phyloP scores from a whole-genome alignment of 805 yeast genomes.

The Wickerhamiella cacticola region DNA sequence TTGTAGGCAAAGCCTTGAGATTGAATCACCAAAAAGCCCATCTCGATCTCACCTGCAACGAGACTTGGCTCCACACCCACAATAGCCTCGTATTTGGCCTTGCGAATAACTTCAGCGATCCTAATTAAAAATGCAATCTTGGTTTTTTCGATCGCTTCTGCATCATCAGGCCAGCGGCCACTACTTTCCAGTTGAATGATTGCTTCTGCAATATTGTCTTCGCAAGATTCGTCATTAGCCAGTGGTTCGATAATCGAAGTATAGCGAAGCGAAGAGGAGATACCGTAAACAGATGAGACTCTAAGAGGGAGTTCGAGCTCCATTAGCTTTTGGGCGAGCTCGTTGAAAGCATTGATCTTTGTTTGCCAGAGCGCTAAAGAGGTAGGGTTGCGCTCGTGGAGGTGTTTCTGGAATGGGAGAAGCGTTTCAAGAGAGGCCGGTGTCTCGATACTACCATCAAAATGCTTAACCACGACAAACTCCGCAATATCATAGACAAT shows the following conservation, averaged over 20 bases:
- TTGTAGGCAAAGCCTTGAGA: slow-evolving; percentile 84
- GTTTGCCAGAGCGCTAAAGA: slow-evolving; percentile 25
- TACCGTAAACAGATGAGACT: slow-evolving; percentile 59
- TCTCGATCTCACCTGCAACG: slow-evolving; percentile 21
- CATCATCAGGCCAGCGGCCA: slow-evolving; percentile 91
- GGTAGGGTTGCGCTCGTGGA: slow-evolving; percentile 39
- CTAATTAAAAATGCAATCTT: slow-evolving; percentile 81
- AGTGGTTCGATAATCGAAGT: slow-evolving; percentile 70
- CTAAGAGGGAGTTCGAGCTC: slow-evolving; percentile 54
- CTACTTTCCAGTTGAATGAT: slow-evolving; percentile 82
- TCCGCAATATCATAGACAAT: slow-evolving; percentile 52
- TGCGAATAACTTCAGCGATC: slow-evolving; percentile 38
- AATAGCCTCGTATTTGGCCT: slow-evolving; percentile 40
- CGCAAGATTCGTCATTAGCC: slow-evolving; percentile 40
- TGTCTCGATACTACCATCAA: slow-evolving; percentile 27
- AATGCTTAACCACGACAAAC: slow-evolving; percentile 52
- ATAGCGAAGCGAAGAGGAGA: slow-evolving; percentile 61
- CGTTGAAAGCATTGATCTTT: slow-evolving; percentile 37
- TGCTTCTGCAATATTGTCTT: slow-evolving; percentile 49
- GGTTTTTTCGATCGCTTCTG: slow-evolving; percentile 71
- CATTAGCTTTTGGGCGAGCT: slow-evolving; percentile 37
- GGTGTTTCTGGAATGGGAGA: slow-evolving; percentile 41
- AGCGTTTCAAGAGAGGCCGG: slow-evolving; percentile 17
- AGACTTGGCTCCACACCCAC: slow-evolving; percentile 48
- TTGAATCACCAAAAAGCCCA: slow-evolving; percentile 35